These are phyloP conservation scores for Escovopsis sp. DNA, from an alignment of 2,329 filamentous ascomycete species.

Conservation along the genomic window DNA sequence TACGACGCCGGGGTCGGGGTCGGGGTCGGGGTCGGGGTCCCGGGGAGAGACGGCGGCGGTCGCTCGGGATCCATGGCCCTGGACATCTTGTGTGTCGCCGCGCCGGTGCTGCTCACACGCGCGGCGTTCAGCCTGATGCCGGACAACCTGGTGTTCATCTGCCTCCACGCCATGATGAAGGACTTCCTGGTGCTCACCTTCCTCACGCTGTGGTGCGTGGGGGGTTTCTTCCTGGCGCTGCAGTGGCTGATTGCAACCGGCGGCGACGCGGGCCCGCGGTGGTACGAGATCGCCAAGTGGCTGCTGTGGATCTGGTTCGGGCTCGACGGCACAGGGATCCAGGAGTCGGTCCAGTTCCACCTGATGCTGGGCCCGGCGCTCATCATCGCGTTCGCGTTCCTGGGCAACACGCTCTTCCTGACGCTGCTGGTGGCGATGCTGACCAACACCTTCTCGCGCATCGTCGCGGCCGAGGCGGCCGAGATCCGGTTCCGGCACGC, in stretches of 20 bases:
- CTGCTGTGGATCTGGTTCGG: constrained; percentile 73
- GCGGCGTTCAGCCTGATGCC: constrained; percentile 60
- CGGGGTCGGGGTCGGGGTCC: constrained; percentile 13
- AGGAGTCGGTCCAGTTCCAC: constrained; percentile 44
- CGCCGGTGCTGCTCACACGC: constrained; percentile 54
- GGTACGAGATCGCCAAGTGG: constrained; percentile 54
- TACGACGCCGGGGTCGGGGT: constrained; percentile 35
- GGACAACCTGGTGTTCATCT: constrained; percentile 63
- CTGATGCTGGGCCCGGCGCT: constrained; percentile 50
- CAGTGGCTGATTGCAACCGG: constrained; percentile 41
- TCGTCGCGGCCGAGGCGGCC: constrained; percentile 52
- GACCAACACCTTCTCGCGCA: constrained; percentile 55
- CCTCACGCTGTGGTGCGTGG: constrained; percentile 54
- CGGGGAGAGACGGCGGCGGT: constrained; percentile 17
- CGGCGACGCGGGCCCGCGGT: constrained; percentile 17
- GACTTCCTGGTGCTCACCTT: constrained; percentile 55
- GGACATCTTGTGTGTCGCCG: constrained; percentile 50
- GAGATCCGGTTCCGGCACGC: constrained; percentile 60
- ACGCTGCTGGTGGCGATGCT: constrained; percentile 63
- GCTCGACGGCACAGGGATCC: constrained; percentile 46
- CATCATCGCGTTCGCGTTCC: constrained; percentile 58
- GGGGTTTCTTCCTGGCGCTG: constrained; percentile 54
- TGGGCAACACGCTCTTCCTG: constrained; percentile 61
- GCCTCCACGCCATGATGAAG: constrained; percentile 58
- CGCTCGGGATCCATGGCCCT: constrained; percentile 28